Conservation (phyloP, 164 flowering plant species). For the Protea cynaroides region DNA sequence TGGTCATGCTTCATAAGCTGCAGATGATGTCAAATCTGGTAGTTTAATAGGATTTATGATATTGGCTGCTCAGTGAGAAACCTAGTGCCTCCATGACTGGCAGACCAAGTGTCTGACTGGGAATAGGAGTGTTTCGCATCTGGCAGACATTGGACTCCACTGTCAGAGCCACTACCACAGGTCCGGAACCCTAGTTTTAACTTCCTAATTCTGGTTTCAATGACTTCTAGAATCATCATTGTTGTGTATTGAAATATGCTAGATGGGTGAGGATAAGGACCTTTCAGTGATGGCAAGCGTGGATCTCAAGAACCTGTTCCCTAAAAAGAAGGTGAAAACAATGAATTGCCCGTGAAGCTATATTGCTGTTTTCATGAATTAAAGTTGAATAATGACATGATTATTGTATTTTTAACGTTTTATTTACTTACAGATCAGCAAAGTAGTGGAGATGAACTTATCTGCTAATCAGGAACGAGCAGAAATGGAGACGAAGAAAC, state of each 20-base stretch:
- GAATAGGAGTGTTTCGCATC: neutral
- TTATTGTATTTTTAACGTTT: neutral
- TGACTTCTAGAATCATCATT: neutral
- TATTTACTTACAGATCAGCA: conserved; percentile 46
- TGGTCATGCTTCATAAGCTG: neutral
- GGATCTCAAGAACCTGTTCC: conserved; percentile 69
- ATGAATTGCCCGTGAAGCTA: neutral
- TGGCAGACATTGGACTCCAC: neutral
- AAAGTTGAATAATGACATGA: neutral
- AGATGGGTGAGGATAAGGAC: conserved; percentile 81
- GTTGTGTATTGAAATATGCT: conserved; percentile 3
- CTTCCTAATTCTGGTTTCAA: neutral
- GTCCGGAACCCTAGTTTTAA: neutral
- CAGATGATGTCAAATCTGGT: neutral
- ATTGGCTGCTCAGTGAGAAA: too few species aligned
- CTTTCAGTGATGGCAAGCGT: conserved; percentile 54
- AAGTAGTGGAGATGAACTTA: conserved; percentile 66
- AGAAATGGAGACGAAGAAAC: conserved; percentile 78
- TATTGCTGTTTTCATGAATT: neutral
- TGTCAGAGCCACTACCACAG: neutral
- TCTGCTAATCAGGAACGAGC: conserved; percentile 83
- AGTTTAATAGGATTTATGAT: too few species aligned
- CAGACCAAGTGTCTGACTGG: too few species aligned
- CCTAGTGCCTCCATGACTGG: too few species aligned
- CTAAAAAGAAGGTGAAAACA: conserved; percentile 57